Evolutionary conservation across 495 filamentous ascomycete species (phyloP).

Genomic region (Trichoderma parareesei): DNA sequence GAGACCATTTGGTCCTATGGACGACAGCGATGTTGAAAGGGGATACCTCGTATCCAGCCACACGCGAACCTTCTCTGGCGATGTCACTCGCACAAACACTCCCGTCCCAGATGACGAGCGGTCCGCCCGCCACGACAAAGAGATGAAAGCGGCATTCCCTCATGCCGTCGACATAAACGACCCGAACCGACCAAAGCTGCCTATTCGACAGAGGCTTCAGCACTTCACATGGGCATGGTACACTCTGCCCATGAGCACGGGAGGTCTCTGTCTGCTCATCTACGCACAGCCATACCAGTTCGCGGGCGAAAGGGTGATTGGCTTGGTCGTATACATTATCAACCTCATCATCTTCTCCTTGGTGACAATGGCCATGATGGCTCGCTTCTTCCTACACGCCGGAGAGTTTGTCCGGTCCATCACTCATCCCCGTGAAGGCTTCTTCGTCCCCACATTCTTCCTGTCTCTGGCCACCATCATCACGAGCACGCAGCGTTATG

Average conservation of each 20-base stretch:
- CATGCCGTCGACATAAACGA: neutral
- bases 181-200: slow-evolving; percentile 16
- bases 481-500: slow-evolving; percentile 50
- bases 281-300: slow-evolving; percentile 51
- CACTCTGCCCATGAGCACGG: slow-evolving; percentile 55
- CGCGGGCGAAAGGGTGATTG: slow-evolving; percentile 48
- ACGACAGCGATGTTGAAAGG: neutral
- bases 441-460: slow-evolving; percentile 63
- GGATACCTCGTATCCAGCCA: neutral
- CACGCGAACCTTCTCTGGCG: neutral
- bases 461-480: slow-evolving; percentile 57
- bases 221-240: slow-evolving; percentile 74
- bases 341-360: slow-evolving; percentile 52
- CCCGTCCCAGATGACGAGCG: neutral
- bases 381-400: slow-evolving; percentile 48
- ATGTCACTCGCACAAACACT: neutral
- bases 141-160: neutral
- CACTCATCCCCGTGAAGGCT: slow-evolving; percentile 52
- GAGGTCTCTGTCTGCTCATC: slow-evolving; percentile 55
- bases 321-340: slow-evolving; percentile 52
- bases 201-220: slow-evolving; percentile 37
- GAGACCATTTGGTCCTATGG: neutral
- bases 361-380: slow-evolving; percentile 42
- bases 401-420: slow-evolving; percentile 47
- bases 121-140: neutral